Conservation (phyloP, 306 rosid genomes). For the Citrullus amarus region DNA sequence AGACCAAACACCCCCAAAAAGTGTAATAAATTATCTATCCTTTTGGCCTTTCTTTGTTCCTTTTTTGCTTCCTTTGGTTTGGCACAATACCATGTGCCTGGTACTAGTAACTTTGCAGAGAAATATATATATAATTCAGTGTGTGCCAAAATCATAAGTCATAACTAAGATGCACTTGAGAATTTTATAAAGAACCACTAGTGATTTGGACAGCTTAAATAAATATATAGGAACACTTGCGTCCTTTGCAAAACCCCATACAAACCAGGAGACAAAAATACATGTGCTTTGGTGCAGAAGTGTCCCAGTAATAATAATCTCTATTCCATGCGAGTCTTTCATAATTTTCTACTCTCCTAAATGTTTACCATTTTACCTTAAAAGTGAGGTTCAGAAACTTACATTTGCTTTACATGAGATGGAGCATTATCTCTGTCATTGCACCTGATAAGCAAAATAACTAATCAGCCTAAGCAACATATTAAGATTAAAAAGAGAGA, state of each 20-base stretch:
- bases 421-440: not conserved
- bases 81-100: not conserved
- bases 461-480: slow-evolving; percentile 1
- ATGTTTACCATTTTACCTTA: not conserved
- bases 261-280: slow-evolving; percentile 3
- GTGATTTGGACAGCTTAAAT: not conserved
- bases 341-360: not conserved
- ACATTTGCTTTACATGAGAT: not conserved
- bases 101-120: not conserved
- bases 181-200: not conserved
- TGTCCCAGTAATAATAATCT: slow-evolving; percentile 5
- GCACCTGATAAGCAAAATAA: not conserved
- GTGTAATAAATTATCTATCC: not conserved
- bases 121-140: not conserved
- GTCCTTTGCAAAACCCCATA: not conserved
- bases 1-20: not conserved
- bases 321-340: not conserved
- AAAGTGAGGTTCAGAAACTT: not conserved
- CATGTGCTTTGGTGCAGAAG: not conserved
- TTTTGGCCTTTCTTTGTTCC: not conserved
- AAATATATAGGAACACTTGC: not conserved
- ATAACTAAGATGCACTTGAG: slow-evolving; percentile 6
- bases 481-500: not conserved
- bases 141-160: not conserved
- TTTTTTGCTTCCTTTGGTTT: not conserved